phyloP scores from a whole-genome alignment of 495 filamentous ascomycete species.

The Immersiella caudata region DNA sequence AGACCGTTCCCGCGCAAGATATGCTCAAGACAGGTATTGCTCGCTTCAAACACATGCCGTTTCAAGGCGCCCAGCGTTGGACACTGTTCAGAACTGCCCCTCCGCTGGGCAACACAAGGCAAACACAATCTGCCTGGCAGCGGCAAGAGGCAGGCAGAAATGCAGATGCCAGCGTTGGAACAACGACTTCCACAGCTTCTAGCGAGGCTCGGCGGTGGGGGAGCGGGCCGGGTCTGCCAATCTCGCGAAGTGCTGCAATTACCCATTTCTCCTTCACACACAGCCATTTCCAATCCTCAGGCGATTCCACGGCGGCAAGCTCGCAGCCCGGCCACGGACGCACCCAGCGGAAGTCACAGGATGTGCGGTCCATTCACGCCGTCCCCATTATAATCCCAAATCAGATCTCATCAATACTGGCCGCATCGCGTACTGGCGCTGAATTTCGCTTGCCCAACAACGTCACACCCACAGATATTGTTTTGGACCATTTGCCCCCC shows the following conservation, averaged over 20 bases:
- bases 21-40: background rate
- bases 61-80: background rate
- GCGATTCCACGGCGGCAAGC: background rate
- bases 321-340: background rate
- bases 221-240: background rate
- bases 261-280: conserved; percentile 11
- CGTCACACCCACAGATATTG: conserved; percentile 5
- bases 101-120: background rate
- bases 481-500: background rate
- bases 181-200: conserved; percentile 1
- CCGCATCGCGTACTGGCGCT: background rate
- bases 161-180: too few species aligned
- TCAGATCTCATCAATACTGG: background rate
- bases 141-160: background rate
- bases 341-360: background rate
- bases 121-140: background rate
- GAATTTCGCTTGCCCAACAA: background rate
- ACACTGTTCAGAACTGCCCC: background rate
- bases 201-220: conserved; percentile 6
- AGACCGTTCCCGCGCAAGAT: background rate
- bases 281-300: background rate
- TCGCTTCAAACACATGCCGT: conserved; percentile 10
- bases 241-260: conserved; percentile 8
- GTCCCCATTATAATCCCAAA: background rate
- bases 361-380: background rate